Base-by-base conservation (phyloP, 1,284 basidiomycete genomes). In the Rhizoctonia solani region DNA sequence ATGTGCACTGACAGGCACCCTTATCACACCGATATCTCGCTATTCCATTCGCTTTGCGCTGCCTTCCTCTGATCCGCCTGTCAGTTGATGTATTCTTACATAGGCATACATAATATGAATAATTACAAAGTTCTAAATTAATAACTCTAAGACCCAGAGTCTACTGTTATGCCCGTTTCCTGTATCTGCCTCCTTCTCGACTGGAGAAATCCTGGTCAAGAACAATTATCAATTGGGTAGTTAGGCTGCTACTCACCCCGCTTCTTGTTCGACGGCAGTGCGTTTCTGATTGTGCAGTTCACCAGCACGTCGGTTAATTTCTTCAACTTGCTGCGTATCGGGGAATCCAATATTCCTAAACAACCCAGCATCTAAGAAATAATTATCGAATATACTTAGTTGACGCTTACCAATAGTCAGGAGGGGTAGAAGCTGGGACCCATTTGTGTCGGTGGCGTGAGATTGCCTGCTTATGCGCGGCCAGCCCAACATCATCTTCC, bases 331-430 rank as follows among this genome's bases (percentile, higher is more conserved):
- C 75, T 94, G 93, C 1, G 94, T 95, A 70, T 82, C 81, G 0
- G 94, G 94, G 74, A 97, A 95, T 0, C 88, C 90, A 66, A 95
- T 93, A 70, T 89, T 81, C 80, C 81, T 82, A 59, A 46, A 8
- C 11, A 30, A 6, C 2, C 2, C 8, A 56, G 34, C 19, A 21
- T 32, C 29, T 13, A 66, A 34, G 14, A 19, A 50, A 21, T 9
- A 29, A 30, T 25, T 19, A 27, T 32, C 25, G 42, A 52, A 29
- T 52, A 32, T 27, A 41, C 39, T 6, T 19, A 2, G 41, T 4
- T 39, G 19, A 23, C 23, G n/a, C 65, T 27, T 29, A 75, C 92
- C 91, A 93, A 76, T 90, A 95, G 23, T 85, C 87, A 0, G 92
- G 93, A 16, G 94, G 94, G 0, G 93, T 94, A 49, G 80, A 82